Percentiles rank a stretch among this genome's conserved stretches.
Conservation (phyloP, 352 stramenopile genomes). For the Globisporangium recalcitrans region DNA sequence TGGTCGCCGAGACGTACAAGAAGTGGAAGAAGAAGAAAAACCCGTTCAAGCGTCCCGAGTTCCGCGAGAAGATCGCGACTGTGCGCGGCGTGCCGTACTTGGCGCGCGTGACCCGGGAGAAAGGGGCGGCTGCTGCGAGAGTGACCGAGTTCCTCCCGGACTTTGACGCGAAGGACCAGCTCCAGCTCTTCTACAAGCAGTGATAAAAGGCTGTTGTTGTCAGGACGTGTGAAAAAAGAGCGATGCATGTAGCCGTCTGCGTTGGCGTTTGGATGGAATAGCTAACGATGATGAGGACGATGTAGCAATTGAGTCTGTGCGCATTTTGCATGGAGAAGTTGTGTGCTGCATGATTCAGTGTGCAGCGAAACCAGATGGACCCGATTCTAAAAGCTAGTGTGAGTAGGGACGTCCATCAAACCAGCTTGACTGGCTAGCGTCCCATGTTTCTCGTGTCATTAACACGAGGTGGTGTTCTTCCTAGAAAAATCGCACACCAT, state of each 20-base stretch:
- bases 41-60: slow-evolving; percentile 55
- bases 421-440: too few species aligned
- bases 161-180: slow-evolving; percentile 24
- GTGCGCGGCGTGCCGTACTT: slow-evolving; percentile 70
- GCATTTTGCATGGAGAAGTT: too few species aligned
- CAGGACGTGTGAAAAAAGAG: too few species aligned
- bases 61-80: slow-evolving; percentile 45
- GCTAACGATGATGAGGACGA: too few species aligned
- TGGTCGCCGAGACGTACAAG: slow-evolving; percentile 51
- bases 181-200: slow-evolving; percentile 18
- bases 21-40: slow-evolving; percentile 79
- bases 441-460: too few species aligned
- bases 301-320: too few species aligned
- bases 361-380: neutral
- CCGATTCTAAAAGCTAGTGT: neutral
- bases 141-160: slow-evolving; percentile 43
- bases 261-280: too few species aligned
- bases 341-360: too few species aligned
- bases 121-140: slow-evolving; percentile 29
- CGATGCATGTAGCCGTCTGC: too few species aligned
- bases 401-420: neutral
- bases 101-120: slow-evolving; percentile 43
- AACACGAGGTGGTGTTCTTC: too few species aligned
- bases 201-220: too few species aligned
- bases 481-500: neutral